Conservation (phyloP, 2,329 filamentous ascomycete genomes). For the Aspergillus ustus region DNA sequence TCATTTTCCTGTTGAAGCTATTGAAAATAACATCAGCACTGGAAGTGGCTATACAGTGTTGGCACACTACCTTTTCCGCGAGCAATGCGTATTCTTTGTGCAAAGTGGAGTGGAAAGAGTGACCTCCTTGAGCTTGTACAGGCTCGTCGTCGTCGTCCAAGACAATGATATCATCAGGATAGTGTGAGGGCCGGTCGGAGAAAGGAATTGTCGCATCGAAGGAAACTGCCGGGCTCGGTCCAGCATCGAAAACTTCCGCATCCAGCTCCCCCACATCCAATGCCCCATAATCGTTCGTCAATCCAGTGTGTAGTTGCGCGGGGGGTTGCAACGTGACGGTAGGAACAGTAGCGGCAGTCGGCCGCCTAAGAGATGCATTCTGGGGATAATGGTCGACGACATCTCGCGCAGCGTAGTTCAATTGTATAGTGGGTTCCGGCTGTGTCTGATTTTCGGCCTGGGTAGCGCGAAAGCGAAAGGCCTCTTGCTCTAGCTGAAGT, state of each 20-base stretch:
- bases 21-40: slow-evolving; percentile 17
- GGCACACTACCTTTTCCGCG: slow-evolving; percentile 32
- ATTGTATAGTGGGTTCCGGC: slow-evolving; percentile 11
- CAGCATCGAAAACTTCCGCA: slow-evolving; percentile 49
- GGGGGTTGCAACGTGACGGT: slow-evolving; percentile 32
- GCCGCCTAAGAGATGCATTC: slow-evolving; percentile 4
- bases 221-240: slow-evolving; percentile 11
- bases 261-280: slow-evolving; percentile 51
- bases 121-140: slow-evolving; percentile 26
- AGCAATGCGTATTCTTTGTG: slow-evolving; percentile 23
- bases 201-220: slow-evolving; percentile 21
- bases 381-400: slow-evolving; percentile 3
- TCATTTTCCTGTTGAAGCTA: slow-evolving; percentile 48
- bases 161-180: slow-evolving; percentile 22
- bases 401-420: slow-evolving; percentile 7
- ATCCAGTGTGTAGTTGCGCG: slow-evolving; percentile 37
- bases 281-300: slow-evolving; percentile 47
- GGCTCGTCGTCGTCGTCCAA: slow-evolving; percentile 26
- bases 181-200: slow-evolving; percentile 10
- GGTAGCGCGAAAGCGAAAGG: slow-evolving; percentile 48
- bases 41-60: too few species aligned
- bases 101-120: slow-evolving; percentile 14
- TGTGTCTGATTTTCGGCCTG: slow-evolving; percentile 38
- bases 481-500: slow-evolving; percentile 51
- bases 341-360: slow-evolving; percentile 18